Percentiles rank a stretch among this genome's conserved stretches.
These are phyloP conservation scores for Myotisia sp. DNA, from an alignment of 2,329 filamentous ascomycete species.

Conservation along the genomic window DNA sequence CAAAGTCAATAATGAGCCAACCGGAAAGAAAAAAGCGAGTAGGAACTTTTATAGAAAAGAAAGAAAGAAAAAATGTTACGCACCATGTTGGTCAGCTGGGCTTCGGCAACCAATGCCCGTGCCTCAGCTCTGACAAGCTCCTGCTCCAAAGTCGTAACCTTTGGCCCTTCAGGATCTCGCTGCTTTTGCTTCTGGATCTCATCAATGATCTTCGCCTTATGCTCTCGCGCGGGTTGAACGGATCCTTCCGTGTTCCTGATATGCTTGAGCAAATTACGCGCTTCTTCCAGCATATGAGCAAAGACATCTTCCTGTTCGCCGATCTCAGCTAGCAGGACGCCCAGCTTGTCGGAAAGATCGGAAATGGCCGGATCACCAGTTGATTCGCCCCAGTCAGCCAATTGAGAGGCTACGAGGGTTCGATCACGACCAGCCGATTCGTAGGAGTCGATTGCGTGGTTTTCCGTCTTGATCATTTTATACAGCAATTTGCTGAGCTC, in stretches of 20 bases:
- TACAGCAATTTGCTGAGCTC: conserved; percentile 81
- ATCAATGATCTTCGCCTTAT: conserved; percentile 75
- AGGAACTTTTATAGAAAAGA: neutral
- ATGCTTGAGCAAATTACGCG: conserved; percentile 66
- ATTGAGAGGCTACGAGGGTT: conserved; percentile 68
- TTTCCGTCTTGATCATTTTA: conserved; percentile 88
- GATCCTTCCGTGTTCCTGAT: conserved; percentile 92
- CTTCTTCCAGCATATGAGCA: conserved; percentile 76
- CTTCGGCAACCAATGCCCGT: conserved; percentile 89
- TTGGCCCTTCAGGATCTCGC: conserved; percentile 77
- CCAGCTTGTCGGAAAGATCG: conserved; percentile 90
- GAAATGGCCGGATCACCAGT: conserved; percentile 75
- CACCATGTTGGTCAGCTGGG: conserved; percentile 88
- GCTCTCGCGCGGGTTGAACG: conserved; percentile 80
- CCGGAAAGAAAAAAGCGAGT: no score
- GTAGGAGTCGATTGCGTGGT: conserved; percentile 71
- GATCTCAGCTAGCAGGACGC: conserved; percentile 79
- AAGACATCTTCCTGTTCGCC: conserved; percentile 87
- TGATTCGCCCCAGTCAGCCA: conserved; percentile 92
- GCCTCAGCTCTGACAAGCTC: conserved; percentile 93
- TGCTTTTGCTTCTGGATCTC: conserved; percentile 84
- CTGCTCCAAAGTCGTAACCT: conserved; percentile 76
- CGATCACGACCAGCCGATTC: conserved; percentile 76
- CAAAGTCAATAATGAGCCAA: conserved; percentile 8
- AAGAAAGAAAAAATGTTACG: conserved; percentile 22